A percentile compares a stretch with the other conserved stretches of the same genome.
These are phyloP conservation scores for Solanum chacoense DNA, from an alignment of 305 asterid genomes.

Conservation along the genomic window DNA sequence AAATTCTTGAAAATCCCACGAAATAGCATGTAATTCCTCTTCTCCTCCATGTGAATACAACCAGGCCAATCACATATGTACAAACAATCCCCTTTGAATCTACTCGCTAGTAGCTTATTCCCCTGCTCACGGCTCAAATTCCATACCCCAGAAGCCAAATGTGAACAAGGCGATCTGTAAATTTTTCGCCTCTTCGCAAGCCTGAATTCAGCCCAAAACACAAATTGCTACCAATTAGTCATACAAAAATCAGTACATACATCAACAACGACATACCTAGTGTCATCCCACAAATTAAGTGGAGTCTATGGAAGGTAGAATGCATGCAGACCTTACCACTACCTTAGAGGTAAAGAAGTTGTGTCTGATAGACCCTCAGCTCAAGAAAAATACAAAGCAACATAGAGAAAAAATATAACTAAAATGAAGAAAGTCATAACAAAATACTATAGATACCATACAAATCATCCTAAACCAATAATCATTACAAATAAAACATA, in stretches of 20 bases:
- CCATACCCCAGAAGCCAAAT: constrained; percentile 78
- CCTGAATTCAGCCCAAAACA: not conserved
- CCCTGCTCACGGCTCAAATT: constrained; percentile 91
- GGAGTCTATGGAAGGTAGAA: not conserved
- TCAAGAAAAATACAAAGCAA: not conserved
- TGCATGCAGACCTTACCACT: not conserved
- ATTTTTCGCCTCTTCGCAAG: constrained; percentile 43
- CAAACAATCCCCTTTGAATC: constrained; percentile 77
- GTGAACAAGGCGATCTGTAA: constrained; percentile 42
- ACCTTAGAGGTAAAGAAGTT: not conserved
- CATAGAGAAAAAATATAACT: not conserved
- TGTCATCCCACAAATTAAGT: not conserved
- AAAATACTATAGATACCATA: not conserved
- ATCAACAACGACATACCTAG: not conserved
- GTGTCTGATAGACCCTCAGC: not conserved
- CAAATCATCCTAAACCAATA: not conserved
- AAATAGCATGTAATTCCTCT: constrained; percentile 83
- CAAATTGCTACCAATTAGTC: not conserved
- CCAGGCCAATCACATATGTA: constrained; percentile 96
- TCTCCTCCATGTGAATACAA: constrained; percentile 79
- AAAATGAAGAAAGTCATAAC: not conserved
- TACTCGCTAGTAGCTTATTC: constrained; percentile 70
- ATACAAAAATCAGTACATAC: not conserved
- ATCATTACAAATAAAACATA: not conserved
- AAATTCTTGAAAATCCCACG: constrained; percentile 89